Evolutionary conservation across 257 asterid species (phyloP).

Genomic region (Osmanthus fragrans): DNA sequence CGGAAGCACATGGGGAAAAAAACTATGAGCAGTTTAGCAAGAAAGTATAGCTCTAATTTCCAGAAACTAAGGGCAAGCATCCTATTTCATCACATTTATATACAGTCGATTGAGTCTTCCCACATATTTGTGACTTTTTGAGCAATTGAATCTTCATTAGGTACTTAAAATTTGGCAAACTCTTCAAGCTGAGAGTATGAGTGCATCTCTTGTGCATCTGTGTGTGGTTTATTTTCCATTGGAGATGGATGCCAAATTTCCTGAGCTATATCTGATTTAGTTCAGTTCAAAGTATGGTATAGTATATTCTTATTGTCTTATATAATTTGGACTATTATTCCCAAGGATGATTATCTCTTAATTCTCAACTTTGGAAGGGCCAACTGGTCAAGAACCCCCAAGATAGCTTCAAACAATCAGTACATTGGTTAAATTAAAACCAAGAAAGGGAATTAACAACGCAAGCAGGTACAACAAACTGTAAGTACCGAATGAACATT

Average conservation of each 20-base stretch:
- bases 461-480: background rate
- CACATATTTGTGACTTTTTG: background rate
- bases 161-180: background rate
- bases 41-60: background rate
- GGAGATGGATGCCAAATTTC: background rate
- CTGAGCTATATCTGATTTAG: background rate
- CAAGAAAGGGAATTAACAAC: background rate
- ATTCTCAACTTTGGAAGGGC: background rate
- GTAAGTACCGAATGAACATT: conserved; percentile 17
- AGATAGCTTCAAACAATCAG: background rate
- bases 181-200: background rate
- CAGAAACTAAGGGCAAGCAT: background rate
- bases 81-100: background rate
- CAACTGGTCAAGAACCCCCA: conserved; percentile 3
- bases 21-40: background rate
- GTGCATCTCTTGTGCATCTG: background rate
- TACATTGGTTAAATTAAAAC: conserved; percentile 1
- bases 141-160: background rate
- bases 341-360: conserved; percentile 3
- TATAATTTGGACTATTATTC: background rate
- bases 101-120: background rate
- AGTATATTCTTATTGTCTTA: background rate
- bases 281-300: background rate
- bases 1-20: too few relatives aligned
- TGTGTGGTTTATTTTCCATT: background rate